These are phyloP conservation scores for Cyamopsis tetragonoloba DNA, from an alignment of 306 rosid species.

Conservation along the genomic window DNA sequence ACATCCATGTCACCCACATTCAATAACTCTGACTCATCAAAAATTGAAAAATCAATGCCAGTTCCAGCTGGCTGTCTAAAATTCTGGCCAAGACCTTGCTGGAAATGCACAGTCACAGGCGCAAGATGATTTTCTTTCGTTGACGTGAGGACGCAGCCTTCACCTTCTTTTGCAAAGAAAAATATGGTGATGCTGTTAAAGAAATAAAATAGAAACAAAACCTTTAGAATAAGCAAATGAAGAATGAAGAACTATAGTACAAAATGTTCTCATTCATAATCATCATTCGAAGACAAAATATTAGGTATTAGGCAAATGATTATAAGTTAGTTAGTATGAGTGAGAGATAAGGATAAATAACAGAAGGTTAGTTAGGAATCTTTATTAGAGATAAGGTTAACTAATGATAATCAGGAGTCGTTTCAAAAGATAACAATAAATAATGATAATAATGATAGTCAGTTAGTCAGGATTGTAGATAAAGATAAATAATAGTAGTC, in stretches of 20 bases:
- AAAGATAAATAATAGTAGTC: too few species aligned
- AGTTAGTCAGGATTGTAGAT: too few species aligned
- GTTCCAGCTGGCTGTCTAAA: conserved; percentile 74
- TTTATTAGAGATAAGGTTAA: too few species aligned
- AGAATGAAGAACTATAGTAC: neutral
- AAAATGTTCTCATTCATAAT: neutral
- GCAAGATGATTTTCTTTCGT: conserved; percentile 44
- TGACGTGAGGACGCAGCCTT: conserved; percentile 52
- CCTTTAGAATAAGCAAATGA: conserved; percentile 15
- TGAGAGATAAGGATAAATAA: too few species aligned
- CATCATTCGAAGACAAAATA: neutral
- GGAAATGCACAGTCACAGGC: conserved; percentile 58
- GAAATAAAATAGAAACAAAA: conserved; percentile 17
- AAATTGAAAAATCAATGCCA: conserved; percentile 61
- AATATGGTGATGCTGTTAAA: conserved; percentile 64
- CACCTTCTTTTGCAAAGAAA: conserved; percentile 82
- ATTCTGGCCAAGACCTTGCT: conserved; percentile 84
- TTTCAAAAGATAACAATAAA: too few species aligned
- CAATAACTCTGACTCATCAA: conserved; percentile 60
- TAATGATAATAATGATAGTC: too few species aligned
- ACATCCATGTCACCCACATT: conserved; percentile 50
- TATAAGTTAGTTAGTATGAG: too few species aligned
- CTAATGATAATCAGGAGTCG: too few species aligned
- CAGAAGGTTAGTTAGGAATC: too few species aligned
- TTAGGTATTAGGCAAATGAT: too few species aligned